Percentiles rank a stretch among this genome's conserved stretches.
phyloP scores from a whole-genome alignment of 257 asterid species.

The Hygrophila difformis region DNA sequence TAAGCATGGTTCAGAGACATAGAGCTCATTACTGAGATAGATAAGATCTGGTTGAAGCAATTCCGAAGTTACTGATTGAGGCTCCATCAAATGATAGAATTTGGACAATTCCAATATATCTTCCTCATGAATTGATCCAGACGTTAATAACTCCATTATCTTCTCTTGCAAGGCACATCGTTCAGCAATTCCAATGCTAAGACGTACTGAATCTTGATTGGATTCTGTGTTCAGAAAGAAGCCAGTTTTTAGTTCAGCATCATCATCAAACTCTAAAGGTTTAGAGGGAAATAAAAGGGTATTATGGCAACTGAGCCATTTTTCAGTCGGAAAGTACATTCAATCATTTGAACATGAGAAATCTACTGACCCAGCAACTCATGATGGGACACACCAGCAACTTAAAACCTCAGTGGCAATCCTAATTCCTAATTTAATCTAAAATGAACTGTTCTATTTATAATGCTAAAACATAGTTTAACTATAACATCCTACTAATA shows the following conservation, averaged over 20 bases:
- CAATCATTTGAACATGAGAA: too few species aligned
- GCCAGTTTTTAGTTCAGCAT: background rate
- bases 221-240: constrained; percentile 31
- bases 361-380: too few species aligned
- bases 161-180: constrained; percentile 47
- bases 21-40: constrained; percentile 44
- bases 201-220: constrained; percentile 27
- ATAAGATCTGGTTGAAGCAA: constrained; percentile 39
- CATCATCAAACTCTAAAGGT: background rate
- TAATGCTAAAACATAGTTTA: too few species aligned
- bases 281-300: too few species aligned
- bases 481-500: too few species aligned
- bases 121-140: constrained; percentile 46
- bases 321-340: too few species aligned
- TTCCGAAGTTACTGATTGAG: constrained; percentile 26
- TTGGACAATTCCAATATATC: constrained; percentile 28
- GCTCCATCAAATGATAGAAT: constrained; percentile 39
- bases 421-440: too few species aligned
- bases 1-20: constrained; percentile 31
- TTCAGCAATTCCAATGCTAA: constrained; percentile 56
- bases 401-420: too few species aligned
- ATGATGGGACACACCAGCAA: too few species aligned
- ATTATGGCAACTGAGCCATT: too few species aligned
- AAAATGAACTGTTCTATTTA: too few species aligned
- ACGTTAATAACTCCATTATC: constrained; percentile 47